Base-by-base conservation (phyloP, 2,329 filamentous ascomycete genomes). In the Neofusicoccum kwambonambiense region DNA sequence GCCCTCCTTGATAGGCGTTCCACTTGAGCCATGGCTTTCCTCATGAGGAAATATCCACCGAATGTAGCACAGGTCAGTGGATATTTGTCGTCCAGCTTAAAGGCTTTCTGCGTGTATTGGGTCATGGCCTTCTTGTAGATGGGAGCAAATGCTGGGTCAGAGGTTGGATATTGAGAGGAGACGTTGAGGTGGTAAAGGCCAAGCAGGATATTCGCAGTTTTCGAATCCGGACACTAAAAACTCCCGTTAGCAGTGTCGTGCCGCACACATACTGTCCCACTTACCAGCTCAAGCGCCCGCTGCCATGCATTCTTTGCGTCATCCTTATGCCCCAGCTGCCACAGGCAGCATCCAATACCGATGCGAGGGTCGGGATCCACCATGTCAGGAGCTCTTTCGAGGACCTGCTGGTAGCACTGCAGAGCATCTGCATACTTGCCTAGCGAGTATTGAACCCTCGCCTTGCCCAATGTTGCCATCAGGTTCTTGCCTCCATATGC, bases 71-170 rank as follows among this genome's bases (percentile, higher is more conserved):
- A 97, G 3, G 93, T 93, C 68, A 98, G 83, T 0, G 95, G 93
- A 67, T 93, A 88, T 74, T 93, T 90, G 77, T 95, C 96, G 80
- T 98, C 93, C 39, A 94, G 81, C 79, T 97, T 97, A 81, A 96
- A 96, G 0, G 95, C 91, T 69, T 91, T 95, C 73, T 96, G 93
- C 0, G 93, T 96, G 78, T 96, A 97, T 69, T 96, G 89, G 1
- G 90, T 95, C 88, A 98, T 97, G 42, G 93, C 93, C 75, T 91
- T 93, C 77, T 92, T 96, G 82, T 97, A 98, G 9, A 96, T 82
- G 37, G 84, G 86, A 58, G 90, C 86, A 74, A 99, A 99, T 58
- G 92, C 88, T 3, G 93, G 89, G 73, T 95, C 92, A 70, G 90
- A 92, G 8, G 91, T 91, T 1, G 91, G 86, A 66, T 94, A 89